phyloP scores from a whole-genome alignment of 2,329 filamentous ascomycete species.

The Dothideomycetidae sp. region DNA sequence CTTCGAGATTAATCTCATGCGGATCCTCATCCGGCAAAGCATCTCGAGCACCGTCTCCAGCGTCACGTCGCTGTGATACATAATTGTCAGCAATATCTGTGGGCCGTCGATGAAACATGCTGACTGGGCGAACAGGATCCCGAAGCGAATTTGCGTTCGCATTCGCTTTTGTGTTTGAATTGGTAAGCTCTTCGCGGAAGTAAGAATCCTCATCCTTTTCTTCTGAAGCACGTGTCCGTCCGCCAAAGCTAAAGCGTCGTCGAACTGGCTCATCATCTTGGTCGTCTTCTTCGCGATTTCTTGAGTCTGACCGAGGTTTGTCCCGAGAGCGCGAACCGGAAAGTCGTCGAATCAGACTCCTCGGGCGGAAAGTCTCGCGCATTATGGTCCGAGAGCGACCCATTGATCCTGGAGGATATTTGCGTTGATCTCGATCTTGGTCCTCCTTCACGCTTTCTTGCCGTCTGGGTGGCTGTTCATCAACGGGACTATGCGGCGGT shows the following conservation, averaged over 20 bases:
- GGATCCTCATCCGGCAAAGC: conserved; percentile 39
- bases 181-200: conserved; percentile 7
- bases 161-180: conserved; percentile 1
- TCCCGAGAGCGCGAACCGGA: conserved; percentile 20
- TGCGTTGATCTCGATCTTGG: conserved; percentile 9
- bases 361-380: conserved; percentile 22
- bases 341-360: conserved; percentile 30
- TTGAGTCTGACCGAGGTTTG: conserved; percentile 12
- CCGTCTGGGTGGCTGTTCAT: conserved; percentile 10
- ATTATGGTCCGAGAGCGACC: conserved; percentile 21
- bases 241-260: conserved; percentile 4
- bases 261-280: background rate
- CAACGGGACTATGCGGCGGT: conserved; percentile 52
- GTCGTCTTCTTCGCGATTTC: background rate
- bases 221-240: background rate
- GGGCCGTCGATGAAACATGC: conserved; percentile 30
- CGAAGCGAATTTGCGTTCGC: conserved; percentile 1
- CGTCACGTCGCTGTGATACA: conserved; percentile 21
- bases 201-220: conserved; percentile 7
- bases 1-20: conserved; percentile 57
- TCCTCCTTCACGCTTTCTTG: background rate
- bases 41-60: conserved; percentile 40
- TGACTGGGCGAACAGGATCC: conserved; percentile 19
- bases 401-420: conserved; percentile 21
- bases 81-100: conserved; percentile 28